Evolutionary conservation across 768 basidiomycete genomes (phyloP), one percentile per base, ranked within the genome.

Genomic region (Suillus plorans): DNA sequence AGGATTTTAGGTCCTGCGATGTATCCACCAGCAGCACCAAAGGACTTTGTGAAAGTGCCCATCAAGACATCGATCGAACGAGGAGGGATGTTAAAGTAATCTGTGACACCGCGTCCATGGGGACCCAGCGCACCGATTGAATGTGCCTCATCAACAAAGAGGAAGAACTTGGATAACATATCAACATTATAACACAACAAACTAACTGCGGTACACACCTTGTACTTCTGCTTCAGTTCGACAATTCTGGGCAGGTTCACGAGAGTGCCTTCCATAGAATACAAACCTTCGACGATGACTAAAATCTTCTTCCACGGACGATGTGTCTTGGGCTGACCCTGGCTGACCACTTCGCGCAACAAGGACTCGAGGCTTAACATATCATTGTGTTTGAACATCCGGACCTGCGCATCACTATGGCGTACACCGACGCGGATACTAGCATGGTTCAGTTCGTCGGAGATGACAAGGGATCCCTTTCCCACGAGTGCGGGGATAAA

Each of bases 221-320:
- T 99, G 85, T 97, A 99, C 73, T 89, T 91, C 75, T 90, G 84
- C 83, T 97, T 99, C 61, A 99, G 82, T 31, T 50, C 90, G 64
- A 99, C 70, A 62, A 99, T 80, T 14, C 72, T 81, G 4, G 96
- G 97, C 50, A 99, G 72, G 74, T 98, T 87, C 42, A 91, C 87
- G 68, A 99, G 71, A 10, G 93, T 95, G n/a, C 97, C 97, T 78
- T 99, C 97, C 97, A 99, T 99, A 66, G 92, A 95, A 80, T 94
- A 99, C 52, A 99, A 77, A 3, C 97, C 97, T 75, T 99, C 97
- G 14, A 99, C 94, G 62, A 97, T 86, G 52, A 99, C 68, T 45
- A 99, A 77, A 66, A 99, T 99, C 82, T 97, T 98, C 82, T 97
- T 97, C 97, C 97, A 99, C 14, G 97, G 97, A n/a, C 97, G 80